Percentiles rank a stretch among this genome's conserved stretches.
These are phyloP conservation scores for Arthrobotrys iridis DNA, from an alignment of 2,329 filamentous ascomycete species.

Conservation along the genomic window DNA sequence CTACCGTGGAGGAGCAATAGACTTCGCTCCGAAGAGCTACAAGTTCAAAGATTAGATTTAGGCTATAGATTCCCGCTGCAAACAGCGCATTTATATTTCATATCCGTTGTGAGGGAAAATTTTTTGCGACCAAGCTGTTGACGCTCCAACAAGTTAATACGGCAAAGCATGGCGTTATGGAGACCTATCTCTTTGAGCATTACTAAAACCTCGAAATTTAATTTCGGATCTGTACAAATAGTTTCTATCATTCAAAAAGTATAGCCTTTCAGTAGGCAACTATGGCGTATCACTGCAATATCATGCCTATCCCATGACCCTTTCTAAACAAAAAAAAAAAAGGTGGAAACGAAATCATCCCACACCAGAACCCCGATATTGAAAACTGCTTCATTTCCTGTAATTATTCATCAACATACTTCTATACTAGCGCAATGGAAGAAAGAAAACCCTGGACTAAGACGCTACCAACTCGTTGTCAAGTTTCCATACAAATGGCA, in stretches of 20 bases:
- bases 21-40: constrained; percentile 82
- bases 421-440: too few species aligned
- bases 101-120: background rate
- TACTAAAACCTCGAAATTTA: background rate
- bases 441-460: too few species aligned
- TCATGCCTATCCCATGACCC: too few species aligned
- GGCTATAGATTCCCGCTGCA: background rate
- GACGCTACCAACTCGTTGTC: too few species aligned
- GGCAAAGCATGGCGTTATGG: background rate
- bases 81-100: background rate
- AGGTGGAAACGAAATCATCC: too few species aligned
- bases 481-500: too few species aligned
- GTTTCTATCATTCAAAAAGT: background rate
- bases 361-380: too few species aligned
- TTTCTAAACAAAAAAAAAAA: too few species aligned
- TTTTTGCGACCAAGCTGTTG: background rate
- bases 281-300: too few species aligned
- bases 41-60: constrained; percentile 84
- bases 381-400: too few species aligned
- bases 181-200: background rate
- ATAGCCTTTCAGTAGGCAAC: background rate
- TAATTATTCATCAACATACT: too few species aligned
- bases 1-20: constrained; percentile 88
- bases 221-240: background rate
- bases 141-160: background rate